These are phyloP conservation scores for Stagonosporopsis vannaccii DNA, from an alignment of 2,329 filamentous ascomycete genomes.

Conservation along the genomic window DNA sequence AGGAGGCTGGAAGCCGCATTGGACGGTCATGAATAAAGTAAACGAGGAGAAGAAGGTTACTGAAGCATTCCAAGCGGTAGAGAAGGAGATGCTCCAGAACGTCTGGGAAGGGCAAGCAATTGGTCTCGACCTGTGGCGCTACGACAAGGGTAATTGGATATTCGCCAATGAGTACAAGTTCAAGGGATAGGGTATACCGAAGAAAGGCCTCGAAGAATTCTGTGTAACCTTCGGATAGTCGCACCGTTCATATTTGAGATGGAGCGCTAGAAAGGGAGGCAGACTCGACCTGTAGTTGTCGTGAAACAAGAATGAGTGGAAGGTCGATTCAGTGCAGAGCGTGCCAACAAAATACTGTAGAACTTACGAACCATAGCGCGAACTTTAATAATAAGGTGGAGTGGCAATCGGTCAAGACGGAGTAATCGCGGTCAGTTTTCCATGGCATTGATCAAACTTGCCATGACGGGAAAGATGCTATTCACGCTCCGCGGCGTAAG, in stretches of 20 bases:
- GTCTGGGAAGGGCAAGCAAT: constrained; percentile 45
- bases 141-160: constrained; percentile 53
- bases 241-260: constrained; percentile 1
- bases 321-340: background rate
- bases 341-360: background rate
- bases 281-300: background rate
- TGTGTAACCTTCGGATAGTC: constrained; percentile 1
- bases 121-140: constrained; percentile 53
- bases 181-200: constrained; percentile 13
- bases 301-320: background rate
- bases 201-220: constrained; percentile 12
- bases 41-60: constrained; percentile 50
- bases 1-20: constrained; percentile 51
- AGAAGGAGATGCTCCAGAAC: constrained; percentile 39
- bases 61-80: constrained; percentile 47
- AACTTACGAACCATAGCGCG: background rate
- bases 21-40: constrained; percentile 58
- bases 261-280: background rate
- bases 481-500: constrained; percentile 6
- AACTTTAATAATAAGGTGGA: constrained; percentile 4
- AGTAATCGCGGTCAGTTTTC: constrained; percentile 22
- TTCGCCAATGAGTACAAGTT: constrained; percentile 50
- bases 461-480: constrained; percentile 16
- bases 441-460: constrained; percentile 17
- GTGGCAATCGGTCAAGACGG: constrained; percentile 13